phyloP scores from a whole-genome alignment of 1,284 basidiomycete genomes.

The Psilocybe mexicana region DNA sequence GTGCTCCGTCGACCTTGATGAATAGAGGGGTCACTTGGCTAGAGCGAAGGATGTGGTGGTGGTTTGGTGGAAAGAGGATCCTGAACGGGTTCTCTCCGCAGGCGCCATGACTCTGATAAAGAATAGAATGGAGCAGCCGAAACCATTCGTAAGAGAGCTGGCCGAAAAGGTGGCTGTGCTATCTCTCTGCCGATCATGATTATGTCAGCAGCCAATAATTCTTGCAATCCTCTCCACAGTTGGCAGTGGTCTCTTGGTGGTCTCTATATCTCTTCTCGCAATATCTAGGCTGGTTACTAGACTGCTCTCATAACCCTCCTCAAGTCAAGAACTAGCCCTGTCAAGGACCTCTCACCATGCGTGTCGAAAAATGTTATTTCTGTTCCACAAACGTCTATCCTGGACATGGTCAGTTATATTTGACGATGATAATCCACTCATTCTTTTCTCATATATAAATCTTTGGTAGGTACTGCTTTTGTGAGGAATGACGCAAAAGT shows the following conservation, averaged over 20 bases:
- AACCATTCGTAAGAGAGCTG: background rate
- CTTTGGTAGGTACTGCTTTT: conserved; percentile 75
- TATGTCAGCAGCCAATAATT: conserved; percentile 2
- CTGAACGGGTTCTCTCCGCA: no score
- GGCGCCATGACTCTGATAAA: background rate
- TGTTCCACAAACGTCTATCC: conserved; percentile 96
- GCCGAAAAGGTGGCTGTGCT: background rate
- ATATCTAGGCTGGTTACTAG: conserved; percentile 10
- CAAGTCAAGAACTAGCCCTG: background rate
- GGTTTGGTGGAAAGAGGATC: conserved; percentile 3
- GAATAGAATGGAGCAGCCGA: conserved; percentile 1
- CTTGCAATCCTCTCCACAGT: background rate
- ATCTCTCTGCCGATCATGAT: background rate
- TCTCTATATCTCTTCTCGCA: background rate
- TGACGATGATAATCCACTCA: background rate
- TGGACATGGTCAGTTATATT: conserved; percentile 70
- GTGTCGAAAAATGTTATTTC: conserved; percentile 89
- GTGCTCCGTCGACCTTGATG: conserved; percentile 10
- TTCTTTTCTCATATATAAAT: conserved; percentile 1
- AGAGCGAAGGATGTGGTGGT: conserved; percentile 1
- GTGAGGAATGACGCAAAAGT: conserved; percentile 97
- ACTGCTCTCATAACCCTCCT: background rate
- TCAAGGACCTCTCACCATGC: conserved; percentile 47
- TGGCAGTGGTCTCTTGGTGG: background rate
- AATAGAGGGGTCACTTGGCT: background rate